Evolutionary conservation across 1,284 basidiomycete species (phyloP).

Genomic region (Mycosarcoma maydis): DNA sequence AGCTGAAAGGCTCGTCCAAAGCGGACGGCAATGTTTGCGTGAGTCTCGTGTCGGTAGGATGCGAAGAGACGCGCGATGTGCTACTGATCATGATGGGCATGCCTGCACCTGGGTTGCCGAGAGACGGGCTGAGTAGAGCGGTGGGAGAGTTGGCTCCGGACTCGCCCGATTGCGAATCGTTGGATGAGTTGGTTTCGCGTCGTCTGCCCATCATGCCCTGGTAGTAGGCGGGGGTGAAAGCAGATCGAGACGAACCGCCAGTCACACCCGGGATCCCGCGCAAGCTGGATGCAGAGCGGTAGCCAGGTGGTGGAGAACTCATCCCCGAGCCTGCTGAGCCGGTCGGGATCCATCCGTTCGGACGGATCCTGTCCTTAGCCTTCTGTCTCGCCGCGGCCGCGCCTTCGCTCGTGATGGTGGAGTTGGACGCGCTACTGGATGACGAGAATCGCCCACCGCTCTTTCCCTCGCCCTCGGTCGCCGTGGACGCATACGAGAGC

Average conservation of each 20-base stretch:
- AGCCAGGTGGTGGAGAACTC: constrained; percentile 14
- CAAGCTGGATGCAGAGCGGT: constrained; percentile 5
- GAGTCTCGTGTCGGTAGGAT: constrained; percentile 1
- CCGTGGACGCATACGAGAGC: constrained; percentile 25
- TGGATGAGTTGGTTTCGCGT: constrained; percentile 17
- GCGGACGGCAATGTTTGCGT: constrained; percentile 6
- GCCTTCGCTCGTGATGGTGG: constrained; percentile 19
- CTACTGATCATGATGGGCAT: background rate
- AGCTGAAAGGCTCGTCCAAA: constrained; percentile 42
- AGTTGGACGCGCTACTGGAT: constrained; percentile 19
- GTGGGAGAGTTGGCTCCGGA: constrained; percentile 33
- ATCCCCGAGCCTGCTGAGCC: constrained; percentile 16
- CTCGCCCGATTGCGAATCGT: constrained; percentile 30
- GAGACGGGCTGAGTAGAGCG: constrained; percentile 21
- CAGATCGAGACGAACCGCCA: background rate
- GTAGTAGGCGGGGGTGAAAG: background rate
- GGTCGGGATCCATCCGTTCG: constrained; percentile 36
- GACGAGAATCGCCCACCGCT: constrained; percentile 16
- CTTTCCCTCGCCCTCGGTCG: constrained; percentile 33
- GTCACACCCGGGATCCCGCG: constrained; percentile 18
- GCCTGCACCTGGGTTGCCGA: background rate
- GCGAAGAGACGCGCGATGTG: background rate
- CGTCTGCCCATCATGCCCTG: background rate
- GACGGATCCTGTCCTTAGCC: constrained; percentile 29
- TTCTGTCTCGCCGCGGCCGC: constrained; percentile 19